Evolutionary conservation across 73 alveolate genomes (phyloP).

Genomic region (Paramecium biaurelia): DNA sequence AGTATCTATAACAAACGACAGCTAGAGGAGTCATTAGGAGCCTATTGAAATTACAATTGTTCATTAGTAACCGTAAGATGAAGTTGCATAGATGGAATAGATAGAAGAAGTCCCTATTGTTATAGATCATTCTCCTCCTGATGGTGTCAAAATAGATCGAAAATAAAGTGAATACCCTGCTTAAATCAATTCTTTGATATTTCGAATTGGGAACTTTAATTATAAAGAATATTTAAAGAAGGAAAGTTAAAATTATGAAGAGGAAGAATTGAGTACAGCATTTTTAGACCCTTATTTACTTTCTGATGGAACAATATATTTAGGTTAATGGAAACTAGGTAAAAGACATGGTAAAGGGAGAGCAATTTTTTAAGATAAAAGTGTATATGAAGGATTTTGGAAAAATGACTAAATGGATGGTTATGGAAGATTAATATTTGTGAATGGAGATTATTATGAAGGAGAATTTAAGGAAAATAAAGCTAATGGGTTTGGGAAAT

Average conservation of each 20-base stretch:
- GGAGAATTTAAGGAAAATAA: slow-evolving; percentile 67
- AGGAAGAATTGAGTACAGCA: not conserved
- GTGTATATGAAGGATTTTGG: slow-evolving; percentile 65
- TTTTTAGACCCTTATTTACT: slow-evolving; percentile 28
- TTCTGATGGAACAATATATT: slow-evolving; percentile 29
- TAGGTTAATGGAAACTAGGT: slow-evolving; percentile 62
- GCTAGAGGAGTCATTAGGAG: slow-evolving; percentile 41
- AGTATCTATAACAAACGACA: slow-evolving; percentile 35
- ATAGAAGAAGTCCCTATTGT: not conserved
- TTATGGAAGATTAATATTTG: slow-evolving; percentile 56
- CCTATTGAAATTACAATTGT: not conserved
- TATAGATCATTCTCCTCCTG: slow-evolving; percentile 18
- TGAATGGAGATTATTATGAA: slow-evolving; percentile 69
- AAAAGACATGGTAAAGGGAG: slow-evolving; percentile 52
- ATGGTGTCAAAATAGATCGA: not conserved
- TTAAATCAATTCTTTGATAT: not conserved
- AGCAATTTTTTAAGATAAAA: slow-evolving; percentile 45
- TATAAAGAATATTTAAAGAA: slow-evolving; percentile 36
- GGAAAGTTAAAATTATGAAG: not conserved
- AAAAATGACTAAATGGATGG: slow-evolving; percentile 24
- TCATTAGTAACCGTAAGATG: not conserved
- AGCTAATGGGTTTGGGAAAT: slow-evolving; percentile 64
- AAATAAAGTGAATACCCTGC: not conserved
- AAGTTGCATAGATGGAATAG: not conserved
- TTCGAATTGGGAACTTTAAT: not conserved